Conservation (phyloP, 106 monocot genomes). For the Apostasia ramifera region DNA sequence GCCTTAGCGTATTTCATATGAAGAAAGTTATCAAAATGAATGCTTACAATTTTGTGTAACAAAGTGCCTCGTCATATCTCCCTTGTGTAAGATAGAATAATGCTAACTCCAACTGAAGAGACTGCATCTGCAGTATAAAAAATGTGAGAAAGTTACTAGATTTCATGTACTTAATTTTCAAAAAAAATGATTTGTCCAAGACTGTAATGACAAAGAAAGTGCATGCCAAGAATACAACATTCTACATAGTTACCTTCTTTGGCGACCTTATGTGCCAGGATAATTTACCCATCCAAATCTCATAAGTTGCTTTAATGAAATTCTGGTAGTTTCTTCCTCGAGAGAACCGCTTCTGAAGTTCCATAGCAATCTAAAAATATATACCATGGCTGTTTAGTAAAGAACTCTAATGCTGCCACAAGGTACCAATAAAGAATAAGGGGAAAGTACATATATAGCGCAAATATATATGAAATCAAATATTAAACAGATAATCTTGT, state of each 20-base stretch:
- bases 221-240: neutral
- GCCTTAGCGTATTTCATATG: neutral
- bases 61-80: conserved; percentile 18
- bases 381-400: conserved; percentile 2
- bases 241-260: conserved; percentile 17
- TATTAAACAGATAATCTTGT: too few relatives aligned
- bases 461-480: neutral
- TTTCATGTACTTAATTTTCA: neutral
- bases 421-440: neutral
- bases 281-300: conserved; percentile 35
- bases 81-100: conserved; percentile 41
- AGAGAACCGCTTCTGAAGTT: conserved; percentile 35
- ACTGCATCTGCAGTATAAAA: conserved; percentile 22
- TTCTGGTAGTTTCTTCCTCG: conserved; percentile 5
- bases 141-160: neutral
- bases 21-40: neutral
- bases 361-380: conserved; percentile 45
- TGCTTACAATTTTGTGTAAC: conserved; percentile 22
- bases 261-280: conserved; percentile 8
- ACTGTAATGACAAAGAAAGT: neutral
- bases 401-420: neutral
- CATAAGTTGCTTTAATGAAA: conserved; percentile 36
- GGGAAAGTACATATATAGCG: neutral
- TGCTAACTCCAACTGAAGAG: conserved; percentile 34
- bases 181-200: neutral